These are phyloP conservation scores for Neofusicoccum cordaticola DNA, from an alignment of 2,329 filamentous ascomycete genomes.

Conservation along the genomic window DNA sequence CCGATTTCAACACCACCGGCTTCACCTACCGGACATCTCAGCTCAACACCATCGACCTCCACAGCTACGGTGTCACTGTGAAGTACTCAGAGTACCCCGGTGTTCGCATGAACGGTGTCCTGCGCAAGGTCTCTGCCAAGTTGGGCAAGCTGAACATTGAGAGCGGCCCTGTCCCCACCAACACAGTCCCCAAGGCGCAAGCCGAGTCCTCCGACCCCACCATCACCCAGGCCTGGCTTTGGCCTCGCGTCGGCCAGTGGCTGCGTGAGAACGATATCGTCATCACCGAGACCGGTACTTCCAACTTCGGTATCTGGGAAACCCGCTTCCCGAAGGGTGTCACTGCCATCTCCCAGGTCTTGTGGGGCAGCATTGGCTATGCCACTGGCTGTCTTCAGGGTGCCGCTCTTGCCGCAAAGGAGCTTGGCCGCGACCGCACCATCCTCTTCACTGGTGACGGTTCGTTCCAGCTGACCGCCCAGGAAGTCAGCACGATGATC, in stretches of 20 bases:
- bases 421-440: slow-evolving; percentile 60
- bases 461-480: slow-evolving; percentile 78
- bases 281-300: slow-evolving; percentile 82
- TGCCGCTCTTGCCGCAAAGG: slow-evolving; percentile 72
- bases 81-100: slow-evolving; percentile 76
- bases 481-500: slow-evolving; percentile 83
- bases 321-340: slow-evolving; percentile 75
- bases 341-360: slow-evolving; percentile 75
- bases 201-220: slow-evolving; percentile 30
- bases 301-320: slow-evolving; percentile 86
- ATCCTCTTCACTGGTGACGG: slow-evolving; percentile 90
- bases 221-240: slow-evolving; percentile 73
- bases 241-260: slow-evolving; percentile 73
- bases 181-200: slow-evolving; percentile 45
- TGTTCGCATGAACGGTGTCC: slow-evolving; percentile 73
- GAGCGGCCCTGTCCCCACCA: slow-evolving; percentile 53
- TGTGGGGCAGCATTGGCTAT: slow-evolving; percentile 68
- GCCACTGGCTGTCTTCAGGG: slow-evolving; percentile 62
- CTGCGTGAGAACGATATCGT: slow-evolving; percentile 71
- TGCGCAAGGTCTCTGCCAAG: slow-evolving; percentile 65
- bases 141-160: slow-evolving; percentile 57
- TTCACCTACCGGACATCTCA: slow-evolving; percentile 78
- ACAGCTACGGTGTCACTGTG: slow-evolving; percentile 70
- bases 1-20: slow-evolving; percentile 78
- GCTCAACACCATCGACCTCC: slow-evolving; percentile 76